These are phyloP conservation scores for Petunia hybrid DNA, from an alignment of 305 asterid genomes.

Conservation along the genomic window DNA sequence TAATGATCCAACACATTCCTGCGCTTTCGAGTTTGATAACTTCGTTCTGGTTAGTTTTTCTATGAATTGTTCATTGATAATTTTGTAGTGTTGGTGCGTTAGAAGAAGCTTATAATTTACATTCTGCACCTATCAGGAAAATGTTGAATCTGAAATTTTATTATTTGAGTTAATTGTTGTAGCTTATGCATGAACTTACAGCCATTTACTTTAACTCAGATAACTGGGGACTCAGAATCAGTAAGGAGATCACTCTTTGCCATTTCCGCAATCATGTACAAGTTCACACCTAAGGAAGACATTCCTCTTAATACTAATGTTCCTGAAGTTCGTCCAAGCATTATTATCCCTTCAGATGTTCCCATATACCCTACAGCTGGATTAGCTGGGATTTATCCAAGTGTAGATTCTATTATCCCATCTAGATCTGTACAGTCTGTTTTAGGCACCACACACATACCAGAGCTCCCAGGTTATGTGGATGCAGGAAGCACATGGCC, in stretches of 20 bases:
- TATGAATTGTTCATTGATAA: background rate
- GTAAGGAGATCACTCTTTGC: slow-evolving; percentile 90
- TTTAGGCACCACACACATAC: slow-evolving; percentile 67
- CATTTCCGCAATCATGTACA: slow-evolving; percentile 88
- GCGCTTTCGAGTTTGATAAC: slow-evolving; percentile 90
- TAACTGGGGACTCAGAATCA: slow-evolving; percentile 87
- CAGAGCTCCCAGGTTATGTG: slow-evolving; percentile 70
- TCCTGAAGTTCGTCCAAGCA: slow-evolving; percentile 81
- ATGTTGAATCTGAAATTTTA: background rate
- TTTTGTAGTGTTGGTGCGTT: slow-evolving; percentile 20
- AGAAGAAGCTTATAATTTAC: background rate
- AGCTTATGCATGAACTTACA: slow-evolving; percentile 27
- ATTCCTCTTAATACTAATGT: slow-evolving; percentile 83
- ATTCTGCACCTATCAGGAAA: slow-evolving; percentile 11
- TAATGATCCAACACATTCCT: slow-evolving; percentile 80
- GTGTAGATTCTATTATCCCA: slow-evolving; percentile 58
- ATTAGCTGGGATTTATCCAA: slow-evolving; percentile 66
- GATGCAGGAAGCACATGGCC: slow-evolving; percentile 83
- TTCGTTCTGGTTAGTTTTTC: slow-evolving; percentile 76
- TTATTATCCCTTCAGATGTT: slow-evolving; percentile 89
- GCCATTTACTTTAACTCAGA: slow-evolving; percentile 50
- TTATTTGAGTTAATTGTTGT: background rate
- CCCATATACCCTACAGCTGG: slow-evolving; percentile 69
- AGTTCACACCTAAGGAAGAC: slow-evolving; percentile 80
- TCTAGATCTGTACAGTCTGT: slow-evolving; percentile 70